These are phyloP conservation scores for Goffeauzyma gilvescens DNA, from an alignment of 768 basidiomycete species.

Conservation along the genomic window DNA sequence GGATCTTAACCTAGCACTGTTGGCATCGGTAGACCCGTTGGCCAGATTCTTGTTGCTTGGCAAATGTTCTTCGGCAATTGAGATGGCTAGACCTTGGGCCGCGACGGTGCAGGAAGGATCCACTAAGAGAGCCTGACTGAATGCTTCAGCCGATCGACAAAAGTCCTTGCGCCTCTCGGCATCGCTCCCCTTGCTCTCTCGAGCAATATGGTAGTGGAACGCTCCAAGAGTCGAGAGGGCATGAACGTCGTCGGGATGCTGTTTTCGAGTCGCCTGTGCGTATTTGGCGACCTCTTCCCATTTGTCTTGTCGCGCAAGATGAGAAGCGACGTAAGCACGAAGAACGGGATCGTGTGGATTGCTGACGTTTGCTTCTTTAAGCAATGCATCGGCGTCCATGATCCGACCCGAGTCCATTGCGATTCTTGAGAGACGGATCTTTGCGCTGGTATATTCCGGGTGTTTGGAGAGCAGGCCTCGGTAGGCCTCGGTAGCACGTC, in stretches of 20 bases:
- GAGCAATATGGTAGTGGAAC: slow-evolving; percentile 65
- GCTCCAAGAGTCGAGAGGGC: slow-evolving; percentile 75
- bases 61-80: slow-evolving; percentile 76
- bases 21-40: slow-evolving; percentile 31
- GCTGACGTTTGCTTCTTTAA: slow-evolving; percentile 70
- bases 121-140: slow-evolving; percentile 67
- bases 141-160: slow-evolving; percentile 69
- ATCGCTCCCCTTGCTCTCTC: slow-evolving; percentile 50
- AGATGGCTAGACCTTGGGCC: slow-evolving; percentile 85
- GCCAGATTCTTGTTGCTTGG: slow-evolving; percentile 51
- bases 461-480: slow-evolving; percentile 70
- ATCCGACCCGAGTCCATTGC: slow-evolving; percentile 47
- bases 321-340: slow-evolving; percentile 74
- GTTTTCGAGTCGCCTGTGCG: slow-evolving; percentile 2
- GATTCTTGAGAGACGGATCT: slow-evolving; percentile 76
- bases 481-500: slow-evolving; percentile 65
- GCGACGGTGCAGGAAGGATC: slow-evolving; percentile 79
- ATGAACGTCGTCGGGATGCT: slow-evolving; percentile 51
- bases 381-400: slow-evolving; percentile 64
- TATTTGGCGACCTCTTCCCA: slow-evolving; percentile 7
- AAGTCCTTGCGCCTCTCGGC: slow-evolving; percentile 60
- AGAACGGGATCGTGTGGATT: slow-evolving; percentile 36
- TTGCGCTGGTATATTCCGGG: slow-evolving; percentile 96
- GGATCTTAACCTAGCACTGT: slow-evolving; percentile 36
- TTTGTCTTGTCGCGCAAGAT: slow-evolving; percentile 54